Percentiles rank a stretch among this genome's conserved stretches.
phyloP scores from a whole-genome alignment of 2,329 filamentous ascomycete species.

The Calycina herbarum region DNA sequence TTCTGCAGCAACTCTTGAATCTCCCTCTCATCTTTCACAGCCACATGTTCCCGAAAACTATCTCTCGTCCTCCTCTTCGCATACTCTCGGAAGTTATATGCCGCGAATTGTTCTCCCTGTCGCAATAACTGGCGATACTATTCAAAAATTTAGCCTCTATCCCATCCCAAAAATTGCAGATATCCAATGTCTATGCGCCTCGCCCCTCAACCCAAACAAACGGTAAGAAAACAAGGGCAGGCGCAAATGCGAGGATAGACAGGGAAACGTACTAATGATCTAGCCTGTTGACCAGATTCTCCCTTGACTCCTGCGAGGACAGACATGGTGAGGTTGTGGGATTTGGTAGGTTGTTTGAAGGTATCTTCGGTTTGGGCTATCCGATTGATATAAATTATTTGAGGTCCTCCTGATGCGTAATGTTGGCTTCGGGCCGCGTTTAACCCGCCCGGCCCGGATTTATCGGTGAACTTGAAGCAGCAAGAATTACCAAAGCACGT shows the following conservation, averaged over 20 bases:
- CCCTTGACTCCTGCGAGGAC: slow-evolving; percentile 29
- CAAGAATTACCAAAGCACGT: too few relatives aligned
- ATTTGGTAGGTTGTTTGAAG: not conserved
- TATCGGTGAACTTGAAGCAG: not conserved
- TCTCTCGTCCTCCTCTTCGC: slow-evolving; percentile 87
- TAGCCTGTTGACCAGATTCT: slow-evolving; percentile 35
- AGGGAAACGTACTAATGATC: slow-evolving; percentile 35
- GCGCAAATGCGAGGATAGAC: not conserved
- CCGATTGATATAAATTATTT: not conserved
- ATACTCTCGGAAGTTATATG: slow-evolving; percentile 98
- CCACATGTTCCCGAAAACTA: slow-evolving; percentile 79
- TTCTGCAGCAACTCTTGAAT: slow-evolving; percentile 89
- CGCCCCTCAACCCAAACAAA: not conserved
- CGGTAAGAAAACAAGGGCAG: not conserved
- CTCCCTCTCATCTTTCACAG: slow-evolving; percentile 69
- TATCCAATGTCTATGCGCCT: not conserved
- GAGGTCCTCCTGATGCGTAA: not conserved
- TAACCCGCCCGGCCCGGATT: not conserved
- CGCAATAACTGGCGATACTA: slow-evolving; percentile 92
- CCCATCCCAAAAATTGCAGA: not conserved
- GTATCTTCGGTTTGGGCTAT: not conserved
- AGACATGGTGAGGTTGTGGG: slow-evolving; percentile 31
- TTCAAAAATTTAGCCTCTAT: not conserved
- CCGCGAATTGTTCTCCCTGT: slow-evolving; percentile 81
- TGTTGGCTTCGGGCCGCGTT: not conserved